Conservation (phyloP, 495 filamentous ascomycete species). For the Stereocaulon alpinum region DNA sequence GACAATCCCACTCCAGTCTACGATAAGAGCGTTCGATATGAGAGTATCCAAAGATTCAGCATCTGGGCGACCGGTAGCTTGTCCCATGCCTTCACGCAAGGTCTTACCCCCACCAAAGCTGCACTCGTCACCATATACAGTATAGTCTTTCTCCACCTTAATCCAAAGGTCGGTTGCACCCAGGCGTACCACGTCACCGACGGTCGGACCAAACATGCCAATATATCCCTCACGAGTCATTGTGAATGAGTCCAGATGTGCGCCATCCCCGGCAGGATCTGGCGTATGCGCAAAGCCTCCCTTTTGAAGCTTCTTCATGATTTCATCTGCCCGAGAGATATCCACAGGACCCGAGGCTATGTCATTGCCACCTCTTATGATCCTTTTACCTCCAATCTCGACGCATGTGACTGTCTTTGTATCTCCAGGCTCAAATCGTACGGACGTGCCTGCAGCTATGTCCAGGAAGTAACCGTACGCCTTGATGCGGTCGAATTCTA, state of each 20-base stretch:
- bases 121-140: conserved; percentile 86
- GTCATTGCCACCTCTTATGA: conserved; percentile 79
- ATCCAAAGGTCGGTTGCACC: conserved; percentile 87
- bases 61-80: conserved; percentile 66
- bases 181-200: conserved; percentile 71
- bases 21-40: conserved; percentile 83
- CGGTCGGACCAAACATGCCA: conserved; percentile 88
- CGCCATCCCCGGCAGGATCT: conserved; percentile 47
- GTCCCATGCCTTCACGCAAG: conserved; percentile 91
- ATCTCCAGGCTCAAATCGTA: conserved; percentile 93
- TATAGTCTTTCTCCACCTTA: conserved; percentile 78
- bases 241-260: conserved; percentile 46
- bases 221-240: conserved; percentile 73
- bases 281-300: conserved; percentile 71
- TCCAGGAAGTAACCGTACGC: conserved; percentile 83
- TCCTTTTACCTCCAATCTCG: conserved; percentile 71
- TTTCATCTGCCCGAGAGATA: conserved; percentile 46
- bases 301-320: conserved; percentile 52
- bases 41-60: conserved; percentile 71
- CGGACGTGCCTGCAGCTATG: conserved; percentile 82
- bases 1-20: conserved; percentile 89
- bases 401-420: conserved; percentile 87
- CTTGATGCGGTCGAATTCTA: conserved; percentile 81
- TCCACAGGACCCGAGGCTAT: conserved; percentile 68
- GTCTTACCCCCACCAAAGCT: conserved; percentile 95